These are phyloP conservation scores for Candida dubliniensis DNA, from an alignment of 1,139 yeast genomes.

Conservation along the genomic window DNA sequence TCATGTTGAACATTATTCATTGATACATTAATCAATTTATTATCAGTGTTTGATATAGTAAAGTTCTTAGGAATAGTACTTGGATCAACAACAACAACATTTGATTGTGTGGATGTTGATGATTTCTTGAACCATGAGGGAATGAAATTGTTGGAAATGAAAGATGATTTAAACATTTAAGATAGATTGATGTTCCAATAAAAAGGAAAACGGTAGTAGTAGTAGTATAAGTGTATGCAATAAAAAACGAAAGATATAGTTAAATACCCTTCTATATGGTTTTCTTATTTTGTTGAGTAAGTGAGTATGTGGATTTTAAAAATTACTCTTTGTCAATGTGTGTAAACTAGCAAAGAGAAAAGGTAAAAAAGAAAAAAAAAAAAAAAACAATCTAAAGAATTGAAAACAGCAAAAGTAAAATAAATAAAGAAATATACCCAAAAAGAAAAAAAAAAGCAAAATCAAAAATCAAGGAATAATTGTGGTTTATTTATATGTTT, in stretches of 20 bases:
- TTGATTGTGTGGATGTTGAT: slow-evolving; percentile 5
- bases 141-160: slow-evolving; percentile 9
- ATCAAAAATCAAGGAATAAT: not conserved
- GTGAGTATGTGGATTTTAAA: not conserved
- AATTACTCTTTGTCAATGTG: no score
- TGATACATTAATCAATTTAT: slow-evolving; percentile 33
- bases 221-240: not conserved
- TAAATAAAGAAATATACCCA: not conserved
- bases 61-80: slow-evolving; percentile 29
- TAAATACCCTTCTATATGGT: not conserved
- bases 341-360: no score
- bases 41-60: slow-evolving; percentile 28
- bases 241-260: not conserved
- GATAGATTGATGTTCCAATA: slow-evolving; percentile 12
- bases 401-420: not conserved
- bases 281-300: not conserved
- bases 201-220: no score
- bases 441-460: not conserved
- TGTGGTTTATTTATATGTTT: not conserved
- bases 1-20: slow-evolving; percentile 22
- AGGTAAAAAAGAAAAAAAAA: no score
- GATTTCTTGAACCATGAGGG: slow-evolving; percentile 17
- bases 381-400: not conserved
- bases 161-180: slow-evolving; percentile 14
- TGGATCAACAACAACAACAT: slow-evolving; percentile 10